Percentiles rank a stretch among this genome's conserved stretches.
Conservation (phyloP, 2,329 filamentous ascomycete genomes). For the Chaetothyriales sp. region DNA sequence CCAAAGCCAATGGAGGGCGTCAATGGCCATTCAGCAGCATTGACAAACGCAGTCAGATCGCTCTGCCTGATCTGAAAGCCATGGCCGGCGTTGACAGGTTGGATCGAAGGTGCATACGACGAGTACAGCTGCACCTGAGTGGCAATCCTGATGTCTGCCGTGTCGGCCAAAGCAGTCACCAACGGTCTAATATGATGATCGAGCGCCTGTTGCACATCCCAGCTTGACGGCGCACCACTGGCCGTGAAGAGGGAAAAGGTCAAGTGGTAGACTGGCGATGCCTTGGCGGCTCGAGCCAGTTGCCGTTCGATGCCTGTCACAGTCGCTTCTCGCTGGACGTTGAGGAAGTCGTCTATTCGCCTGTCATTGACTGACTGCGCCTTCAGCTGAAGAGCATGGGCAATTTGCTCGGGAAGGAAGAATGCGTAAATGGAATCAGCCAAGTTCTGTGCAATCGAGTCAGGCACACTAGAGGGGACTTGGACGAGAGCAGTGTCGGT, state of each 20-base stretch:
- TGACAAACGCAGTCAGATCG: constrained; percentile 87
- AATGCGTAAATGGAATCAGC: constrained; percentile 62
- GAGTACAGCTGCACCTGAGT: constrained; percentile 94
- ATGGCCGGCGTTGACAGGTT: constrained; percentile 40
- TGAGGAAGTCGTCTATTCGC: constrained; percentile 22
- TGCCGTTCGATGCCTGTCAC: constrained; percentile 51
- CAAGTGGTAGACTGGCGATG: constrained; percentile 84
- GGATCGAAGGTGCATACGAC: constrained; percentile 48
- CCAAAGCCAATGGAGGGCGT: constrained; percentile 80
- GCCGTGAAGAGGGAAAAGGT: constrained; percentile 92
- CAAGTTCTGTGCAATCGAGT: constrained; percentile 42
- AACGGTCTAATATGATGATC: constrained; percentile 70
- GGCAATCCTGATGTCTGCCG: constrained; percentile 92
- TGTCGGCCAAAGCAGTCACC: constrained; percentile 61
- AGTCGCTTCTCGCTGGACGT: constrained; percentile 31
- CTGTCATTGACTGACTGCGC: constrained; percentile 20
- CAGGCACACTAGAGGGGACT: constrained; percentile 1
- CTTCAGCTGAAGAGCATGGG: constrained; percentile 50
- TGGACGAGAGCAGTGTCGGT: constrained; percentile 6
- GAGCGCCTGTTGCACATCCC: constrained; percentile 78
- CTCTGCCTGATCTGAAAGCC: constrained; percentile 44
- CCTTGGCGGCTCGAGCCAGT: constrained; percentile 74
- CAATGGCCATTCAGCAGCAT: constrained; percentile 93
- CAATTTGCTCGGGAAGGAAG: constrained; percentile 81
- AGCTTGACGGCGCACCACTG: constrained; percentile 62